Base-by-base conservation (phyloP, 768 basidiomycete species). In the Polyporus arcularius region DNA sequence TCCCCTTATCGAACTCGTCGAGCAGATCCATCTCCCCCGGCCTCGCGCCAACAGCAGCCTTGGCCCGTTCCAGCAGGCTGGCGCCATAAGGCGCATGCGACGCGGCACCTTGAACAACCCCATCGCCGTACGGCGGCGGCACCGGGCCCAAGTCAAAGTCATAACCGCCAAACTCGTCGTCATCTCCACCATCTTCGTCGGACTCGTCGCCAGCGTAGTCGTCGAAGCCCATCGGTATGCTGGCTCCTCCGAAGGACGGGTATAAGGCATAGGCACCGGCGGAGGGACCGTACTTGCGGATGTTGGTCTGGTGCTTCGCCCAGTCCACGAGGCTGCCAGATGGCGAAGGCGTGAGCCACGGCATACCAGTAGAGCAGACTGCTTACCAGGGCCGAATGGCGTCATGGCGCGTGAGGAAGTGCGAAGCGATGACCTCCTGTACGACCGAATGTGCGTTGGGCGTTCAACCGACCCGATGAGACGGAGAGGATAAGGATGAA, bases 391-490 rank as follows among this genome's bases (percentile, higher is more conserved):
- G 65, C 31, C 76, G 77, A 59, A 82, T 81, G 57, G 71, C 74
- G 38, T 74, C 69, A 45, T 75, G 67, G 55, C 74, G 74, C 54
- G 79, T 76, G 46, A 67, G 72, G 63, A 83, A 83, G 64, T 84
- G 82, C 14, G 79, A 78, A 38, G 65, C 71, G 62, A 84, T 82
- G 59, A 83, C 77, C 56, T 83, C 82, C 82, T 83, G 61, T 47
- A 12, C 46, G 15, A 35, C 5, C 35, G 35, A 35, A 35, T 4
- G 32, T 10, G 32, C 32, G 32, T n/a, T n/a, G n/a, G n/a, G n/a
- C n/a, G n/a, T n/a, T n/a, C n/a, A n/a, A 35, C 4, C 4, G 32
- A 4, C 1, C 21, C 38, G 26, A 40, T 6, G 41, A 16, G 35
- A 58, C 41, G 3, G n/a, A 40, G 26, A 3, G 4, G 2, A 16